These are phyloP conservation scores for Globisporangium heterothallicum DNA, from an alignment of 352 stramenopile species.

Conservation along the genomic window DNA sequence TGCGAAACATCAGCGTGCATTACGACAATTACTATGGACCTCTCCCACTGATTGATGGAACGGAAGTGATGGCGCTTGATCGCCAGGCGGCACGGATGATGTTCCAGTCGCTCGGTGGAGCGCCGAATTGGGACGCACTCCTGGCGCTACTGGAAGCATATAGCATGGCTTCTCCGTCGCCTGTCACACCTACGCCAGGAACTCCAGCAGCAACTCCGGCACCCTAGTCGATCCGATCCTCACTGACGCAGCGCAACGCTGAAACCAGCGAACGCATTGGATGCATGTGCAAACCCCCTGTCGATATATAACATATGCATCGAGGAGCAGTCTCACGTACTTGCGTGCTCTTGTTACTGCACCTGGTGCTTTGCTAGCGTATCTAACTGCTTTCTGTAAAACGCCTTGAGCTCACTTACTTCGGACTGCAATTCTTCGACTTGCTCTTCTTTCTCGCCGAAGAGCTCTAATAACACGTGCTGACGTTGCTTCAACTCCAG, in stretches of 20 bases:
- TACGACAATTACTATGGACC: conserved; percentile 5
- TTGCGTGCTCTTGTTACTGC: conserved; percentile 14
- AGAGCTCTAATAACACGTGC: conserved; percentile 74
- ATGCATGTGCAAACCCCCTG: conserved; percentile 19
- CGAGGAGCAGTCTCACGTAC: conserved; percentile 2
- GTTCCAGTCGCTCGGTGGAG: conserved; percentile 12
- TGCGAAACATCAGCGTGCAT: background rate
- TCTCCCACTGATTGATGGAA: background rate
- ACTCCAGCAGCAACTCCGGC: background rate
- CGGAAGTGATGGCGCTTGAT: background rate
- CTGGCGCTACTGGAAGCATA: background rate
- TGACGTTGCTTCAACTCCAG: conserved; percentile 65
- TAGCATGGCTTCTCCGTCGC: background rate
- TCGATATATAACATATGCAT: conserved; percentile 4
- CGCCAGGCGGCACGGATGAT: background rate
- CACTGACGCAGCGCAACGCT: conserved; percentile 7
- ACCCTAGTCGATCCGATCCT: background rate
- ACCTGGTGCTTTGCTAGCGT: conserved; percentile 49
- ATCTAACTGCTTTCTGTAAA: conserved; percentile 76
- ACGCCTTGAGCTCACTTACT: conserved; percentile 69
- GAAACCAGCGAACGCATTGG: background rate
- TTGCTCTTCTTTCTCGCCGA: conserved; percentile 84
- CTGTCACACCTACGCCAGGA: background rate
- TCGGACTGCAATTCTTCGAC: conserved; percentile 77
- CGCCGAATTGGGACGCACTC: conserved; percentile 2